Evolutionary conservation across 768 basidiomycete species (phyloP).

Genomic region (Dentipellis sp.): DNA sequence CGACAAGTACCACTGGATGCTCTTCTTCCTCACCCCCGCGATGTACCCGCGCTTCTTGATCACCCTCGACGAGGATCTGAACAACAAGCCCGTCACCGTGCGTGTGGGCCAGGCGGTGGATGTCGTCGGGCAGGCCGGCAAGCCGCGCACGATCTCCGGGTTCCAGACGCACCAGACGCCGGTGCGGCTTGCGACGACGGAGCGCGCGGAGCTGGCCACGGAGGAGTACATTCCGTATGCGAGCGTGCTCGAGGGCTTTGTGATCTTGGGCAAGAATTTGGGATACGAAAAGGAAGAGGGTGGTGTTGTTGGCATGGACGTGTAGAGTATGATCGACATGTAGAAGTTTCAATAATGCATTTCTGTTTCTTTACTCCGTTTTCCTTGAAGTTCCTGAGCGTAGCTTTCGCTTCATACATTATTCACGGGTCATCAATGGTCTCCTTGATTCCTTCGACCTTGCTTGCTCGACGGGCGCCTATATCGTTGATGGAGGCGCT

Average conservation of each 20-base stretch:
- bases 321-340: background rate
- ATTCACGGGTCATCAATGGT: too few relatives aligned
- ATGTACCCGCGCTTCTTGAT: conserved; percentile 99
- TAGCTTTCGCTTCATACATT: too few relatives aligned
- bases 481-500: too few relatives aligned
- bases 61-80: conserved; percentile 87
- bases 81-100: conserved; percentile 81
- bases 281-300: conserved; percentile 76
- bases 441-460: too few relatives aligned
- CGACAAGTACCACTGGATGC: conserved; percentile 97
- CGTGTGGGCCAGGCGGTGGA: conserved; percentile 97
- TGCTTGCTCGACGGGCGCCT: too few relatives aligned
- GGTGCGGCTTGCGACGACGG: conserved; percentile 89
- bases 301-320: background rate
- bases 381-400: background rate
- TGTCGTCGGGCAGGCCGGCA: conserved; percentile 95
- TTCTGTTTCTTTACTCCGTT: background rate
- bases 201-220: conserved; percentile 91
- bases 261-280: conserved; percentile 87
- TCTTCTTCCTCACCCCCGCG: conserved; percentile 89
- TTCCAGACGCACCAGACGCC: conserved; percentile 99
- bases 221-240: conserved; percentile 93
- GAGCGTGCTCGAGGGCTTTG: conserved; percentile 86
- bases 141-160: conserved; percentile 90
- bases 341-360: background rate